phyloP scores from a whole-genome alignment of 352 stramenopile genomes.

The Aphanomyces invadans region DNA sequence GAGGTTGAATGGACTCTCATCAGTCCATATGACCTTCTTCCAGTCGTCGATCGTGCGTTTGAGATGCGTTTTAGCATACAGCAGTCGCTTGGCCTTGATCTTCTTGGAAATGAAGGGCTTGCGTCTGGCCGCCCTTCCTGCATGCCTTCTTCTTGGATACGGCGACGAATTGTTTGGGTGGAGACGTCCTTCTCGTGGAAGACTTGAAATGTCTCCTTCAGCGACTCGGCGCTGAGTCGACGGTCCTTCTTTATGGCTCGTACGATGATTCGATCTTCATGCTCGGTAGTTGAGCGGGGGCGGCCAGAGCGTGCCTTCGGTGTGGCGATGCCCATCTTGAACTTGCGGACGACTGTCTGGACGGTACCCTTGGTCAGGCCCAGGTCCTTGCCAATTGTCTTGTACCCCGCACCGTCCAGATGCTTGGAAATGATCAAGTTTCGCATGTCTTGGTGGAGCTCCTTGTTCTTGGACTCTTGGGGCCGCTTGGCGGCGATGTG shows the following conservation, averaged over 20 bases:
- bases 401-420: background rate
- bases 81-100: background rate
- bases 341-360: background rate
- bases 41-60: background rate
- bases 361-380: background rate
- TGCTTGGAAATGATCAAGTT: background rate
- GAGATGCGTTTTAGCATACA: background rate
- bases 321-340: background rate
- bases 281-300: background rate
- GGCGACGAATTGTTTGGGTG: background rate
- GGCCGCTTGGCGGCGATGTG: background rate
- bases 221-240: background rate
- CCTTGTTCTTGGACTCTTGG: background rate
- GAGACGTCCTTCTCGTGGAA: background rate
- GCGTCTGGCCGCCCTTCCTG: conserved; percentile 1
- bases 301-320: background rate
- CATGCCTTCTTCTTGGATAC: background rate
- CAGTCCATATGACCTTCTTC: background rate
- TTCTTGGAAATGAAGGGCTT: background rate
- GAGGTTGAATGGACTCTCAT: conserved; percentile 7
- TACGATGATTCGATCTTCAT: background rate
- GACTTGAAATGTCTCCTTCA: background rate
- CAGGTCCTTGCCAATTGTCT: background rate
- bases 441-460: background rate
- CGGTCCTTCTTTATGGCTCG: background rate